Evolutionary conservation across 164 flowering plant genomes (phyloP).

Genomic region (Brasenia schreberi): DNA sequence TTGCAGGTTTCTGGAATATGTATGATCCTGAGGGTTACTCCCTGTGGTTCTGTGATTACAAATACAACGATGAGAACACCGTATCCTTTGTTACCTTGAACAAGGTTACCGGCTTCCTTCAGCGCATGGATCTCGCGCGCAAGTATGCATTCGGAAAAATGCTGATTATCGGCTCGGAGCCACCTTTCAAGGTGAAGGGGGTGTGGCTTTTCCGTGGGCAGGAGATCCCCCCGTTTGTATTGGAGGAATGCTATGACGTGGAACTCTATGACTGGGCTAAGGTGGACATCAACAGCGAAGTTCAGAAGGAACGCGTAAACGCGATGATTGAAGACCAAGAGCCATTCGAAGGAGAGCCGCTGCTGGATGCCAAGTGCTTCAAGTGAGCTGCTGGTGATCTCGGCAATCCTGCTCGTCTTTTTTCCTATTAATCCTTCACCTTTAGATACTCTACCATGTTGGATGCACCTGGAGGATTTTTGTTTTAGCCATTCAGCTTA

Average conservation of each 20-base stretch:
- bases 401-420: too few relatives aligned
- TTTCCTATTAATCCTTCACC: too few relatives aligned
- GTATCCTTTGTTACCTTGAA: conserved; percentile 85
- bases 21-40: conserved; percentile 91
- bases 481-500: too few relatives aligned
- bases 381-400: too few relatives aligned
- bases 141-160: conserved; percentile 96
- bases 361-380: conserved; percentile 90
- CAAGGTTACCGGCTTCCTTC: conserved; percentile 53
- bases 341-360: conserved; percentile 83
- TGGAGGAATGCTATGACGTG: conserved; percentile 89
- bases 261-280: conserved; percentile 68
- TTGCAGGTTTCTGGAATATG: conserved; percentile 99
- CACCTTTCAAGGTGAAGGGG: conserved; percentile 88
- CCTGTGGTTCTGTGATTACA: conserved; percentile 59
- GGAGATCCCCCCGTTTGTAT: conserved; percentile 65
- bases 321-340: conserved; percentile 91
- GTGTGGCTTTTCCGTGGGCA: conserved; percentile 93
- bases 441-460: too few relatives aligned
- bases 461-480: too few relatives aligned
- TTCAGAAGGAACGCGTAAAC: conserved; percentile 57
- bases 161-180: conserved; percentile 61
- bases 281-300: conserved; percentile 69
- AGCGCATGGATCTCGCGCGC: conserved; percentile 82
- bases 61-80: conserved; percentile 70